Percentiles rank a stretch among this genome's conserved stretches.
Conservation (phyloP, 1,284 basidiomycete species). For the Waitea zeae region DNA sequence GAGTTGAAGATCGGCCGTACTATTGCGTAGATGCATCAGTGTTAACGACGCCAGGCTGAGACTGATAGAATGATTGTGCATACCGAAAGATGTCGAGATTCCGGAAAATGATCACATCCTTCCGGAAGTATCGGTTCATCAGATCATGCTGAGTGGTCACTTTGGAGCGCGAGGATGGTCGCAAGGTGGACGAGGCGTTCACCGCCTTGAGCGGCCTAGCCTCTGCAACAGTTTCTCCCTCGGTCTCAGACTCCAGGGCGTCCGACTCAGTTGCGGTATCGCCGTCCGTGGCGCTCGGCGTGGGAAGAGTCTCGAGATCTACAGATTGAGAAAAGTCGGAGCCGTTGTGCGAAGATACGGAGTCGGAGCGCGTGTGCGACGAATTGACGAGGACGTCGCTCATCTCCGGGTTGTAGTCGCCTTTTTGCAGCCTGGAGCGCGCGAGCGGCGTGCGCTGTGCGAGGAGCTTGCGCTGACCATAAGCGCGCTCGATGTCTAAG, state of each 20-base stretch:
- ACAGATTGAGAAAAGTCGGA: slow-evolving; percentile 15
- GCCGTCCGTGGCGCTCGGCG: slow-evolving; percentile 57
- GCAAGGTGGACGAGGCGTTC: no score
- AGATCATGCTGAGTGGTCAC: slow-evolving; percentile 72
- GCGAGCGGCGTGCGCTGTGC: slow-evolving; percentile 68
- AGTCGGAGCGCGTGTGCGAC: neutral
- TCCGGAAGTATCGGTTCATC: slow-evolving; percentile 78
- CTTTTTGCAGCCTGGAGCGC: no score
- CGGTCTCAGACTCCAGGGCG: slow-evolving; percentile 51
- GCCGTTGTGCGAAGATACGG: slow-evolving; percentile 1
- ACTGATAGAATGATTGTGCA: slow-evolving; percentile 10
- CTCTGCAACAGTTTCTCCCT: slow-evolving; percentile 17
- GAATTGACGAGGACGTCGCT: no score
- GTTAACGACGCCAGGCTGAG: slow-evolving; percentile 2
- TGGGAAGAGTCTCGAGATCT: no score
- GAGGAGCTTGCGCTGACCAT: slow-evolving; percentile 77
- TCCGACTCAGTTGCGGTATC: slow-evolving; percentile 48
- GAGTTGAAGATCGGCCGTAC: slow-evolving; percentile 53
- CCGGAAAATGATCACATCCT: slow-evolving; percentile 68
- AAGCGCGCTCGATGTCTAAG: slow-evolving; percentile 82
- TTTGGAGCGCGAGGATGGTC: no score
- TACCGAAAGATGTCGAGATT: slow-evolving; percentile 81
- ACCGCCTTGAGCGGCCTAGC: no score
- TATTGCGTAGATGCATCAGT: slow-evolving; percentile 11
- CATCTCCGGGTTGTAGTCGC: no score